Evolutionary conservation across 352 stramenopile genomes (phyloP), one percentile per base, ranked within the genome.

Genomic region (Stramenopiles sp.): DNA sequence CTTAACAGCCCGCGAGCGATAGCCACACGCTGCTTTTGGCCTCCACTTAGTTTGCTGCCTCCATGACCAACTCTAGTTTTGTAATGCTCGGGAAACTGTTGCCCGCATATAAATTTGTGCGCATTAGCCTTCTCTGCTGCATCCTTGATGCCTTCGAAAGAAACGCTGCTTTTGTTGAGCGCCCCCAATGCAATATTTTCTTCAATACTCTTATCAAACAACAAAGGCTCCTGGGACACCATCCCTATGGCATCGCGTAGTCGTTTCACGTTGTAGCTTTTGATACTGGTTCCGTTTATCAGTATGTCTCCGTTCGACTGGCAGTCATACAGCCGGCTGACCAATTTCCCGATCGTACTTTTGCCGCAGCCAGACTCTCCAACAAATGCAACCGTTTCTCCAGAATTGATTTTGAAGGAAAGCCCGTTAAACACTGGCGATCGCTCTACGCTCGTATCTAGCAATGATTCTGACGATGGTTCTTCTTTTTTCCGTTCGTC

Each of bases 51-150:
- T 86, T 99, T 98, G 32, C 98, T 86, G 4, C 96, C 96, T 1
- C 95, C 90, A 85, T 99, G 95, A 67, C 96, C 95, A 22, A 99
- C 95, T 82, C 95, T 91, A 7, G 96, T 98, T 76, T 99, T 93
- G 90, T 92, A 98, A 81, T 95, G 90, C 67, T 98, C 89, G 0
- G 92, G 92, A 39, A 99, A 86, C 22, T 86, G 87, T 84, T 96
- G 92, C 84, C 99, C 97, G n/a, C n/a, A n/a, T n/a, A n/a, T n/a
- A 82, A 99, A 98, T 67, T 95, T 86, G 22, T 25, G 27, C 55
- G 27, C 55, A 27, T 27, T 22, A 27, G 90, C 90, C 80, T 89
- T 84, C 83, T 92, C 91, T 0, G 90, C 87, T 67, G 87, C 88
- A 55, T 84, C 85, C 30, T 91, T 76, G 44, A 93, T 30, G 44